Evolutionary conservation across 371 early-diverging fungal genomes (phyloP).

Genomic region (Mucor lusitanicus): DNA sequence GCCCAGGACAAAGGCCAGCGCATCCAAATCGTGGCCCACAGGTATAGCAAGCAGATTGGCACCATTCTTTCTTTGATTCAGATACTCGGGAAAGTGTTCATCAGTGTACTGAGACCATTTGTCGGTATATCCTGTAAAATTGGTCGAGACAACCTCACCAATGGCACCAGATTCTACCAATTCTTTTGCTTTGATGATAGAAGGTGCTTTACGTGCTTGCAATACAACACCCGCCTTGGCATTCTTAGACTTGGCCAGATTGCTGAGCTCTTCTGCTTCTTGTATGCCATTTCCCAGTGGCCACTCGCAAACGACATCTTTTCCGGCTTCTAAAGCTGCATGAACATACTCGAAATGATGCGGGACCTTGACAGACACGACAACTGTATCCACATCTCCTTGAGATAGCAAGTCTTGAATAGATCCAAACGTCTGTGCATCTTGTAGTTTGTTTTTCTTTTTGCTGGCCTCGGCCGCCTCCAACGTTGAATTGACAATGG

Average conservation of each 20-base stretch:
- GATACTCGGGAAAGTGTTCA: neutral
- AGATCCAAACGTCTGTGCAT: neutral
- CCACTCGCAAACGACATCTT: slow-evolving; percentile 3
- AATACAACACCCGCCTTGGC: slow-evolving; percentile 1
- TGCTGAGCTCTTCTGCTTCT: neutral
- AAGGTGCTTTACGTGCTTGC: slow-evolving; percentile 7
- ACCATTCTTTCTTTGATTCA: neutral
- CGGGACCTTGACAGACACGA: neutral
- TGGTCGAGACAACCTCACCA: neutral
- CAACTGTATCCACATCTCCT: neutral
- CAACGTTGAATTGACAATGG: neutral
- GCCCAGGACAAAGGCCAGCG: neutral
- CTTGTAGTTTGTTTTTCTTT: neutral
- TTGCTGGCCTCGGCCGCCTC: neutral
- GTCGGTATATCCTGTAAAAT: neutral
- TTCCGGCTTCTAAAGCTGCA: slow-evolving; percentile 1
- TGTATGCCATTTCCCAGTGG: neutral
- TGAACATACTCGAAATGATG: neutral
- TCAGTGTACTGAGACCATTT: neutral
- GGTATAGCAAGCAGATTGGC: neutral
- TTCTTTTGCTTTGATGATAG: slow-evolving; percentile 5
- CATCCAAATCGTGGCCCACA: neutral
- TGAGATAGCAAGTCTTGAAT: neutral
- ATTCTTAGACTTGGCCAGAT: neutral
- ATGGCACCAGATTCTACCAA: slow-evolving; percentile 8